Base-by-base conservation (phyloP, 176 grass and related monocot species). In the Areca catechu region DNA sequence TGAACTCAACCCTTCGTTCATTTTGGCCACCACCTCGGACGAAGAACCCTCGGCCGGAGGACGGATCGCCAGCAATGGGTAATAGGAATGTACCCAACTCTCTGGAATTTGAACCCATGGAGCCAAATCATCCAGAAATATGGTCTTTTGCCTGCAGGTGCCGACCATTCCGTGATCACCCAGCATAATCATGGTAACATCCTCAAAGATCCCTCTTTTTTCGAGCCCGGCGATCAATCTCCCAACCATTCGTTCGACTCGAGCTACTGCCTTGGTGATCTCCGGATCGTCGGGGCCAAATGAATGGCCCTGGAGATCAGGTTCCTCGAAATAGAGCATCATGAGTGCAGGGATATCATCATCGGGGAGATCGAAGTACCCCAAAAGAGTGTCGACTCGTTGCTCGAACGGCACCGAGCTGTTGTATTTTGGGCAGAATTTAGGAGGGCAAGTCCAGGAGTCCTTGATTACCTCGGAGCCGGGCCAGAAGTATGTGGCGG, bases 241-340 rank as follows among this genome's bases (percentile, higher is more conserved):
- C 18, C 87, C 93, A 0, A 92, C 72, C 78, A 98, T 63, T 27
- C 68, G 63, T 24, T 98, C 87, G 2, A 98, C 83, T 3, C 56
- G 69, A 27, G 55, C 54, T 9, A 98, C 93, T 0, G 78, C 87
- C 14, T 68, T 81, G 0, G 81, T 88, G 74, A 98, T 15, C 49
- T 74, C 66, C 0, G 93, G 87, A 53, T 98, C 87, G 20, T 98
- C 93, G 5, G 93, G 81, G 16, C 93, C 87, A 4, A 92, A 78
- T 66, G 82, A 69, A 73, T 98, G 93, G 23, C 93, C 93, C 74
- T 92, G 78, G 62, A 88, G 73, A 80, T 98, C 84, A n/a, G 93
- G 93, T 55, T 98, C 81, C 70, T 92, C 93, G 3, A 92, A 92
- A 66, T 98, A 98, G 1, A 98, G 87, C 4, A 88, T 88, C 28